Evolutionary conservation across 495 filamentous ascomycete genomes (phyloP).

Genomic region (Articulospora tetracladia): DNA sequence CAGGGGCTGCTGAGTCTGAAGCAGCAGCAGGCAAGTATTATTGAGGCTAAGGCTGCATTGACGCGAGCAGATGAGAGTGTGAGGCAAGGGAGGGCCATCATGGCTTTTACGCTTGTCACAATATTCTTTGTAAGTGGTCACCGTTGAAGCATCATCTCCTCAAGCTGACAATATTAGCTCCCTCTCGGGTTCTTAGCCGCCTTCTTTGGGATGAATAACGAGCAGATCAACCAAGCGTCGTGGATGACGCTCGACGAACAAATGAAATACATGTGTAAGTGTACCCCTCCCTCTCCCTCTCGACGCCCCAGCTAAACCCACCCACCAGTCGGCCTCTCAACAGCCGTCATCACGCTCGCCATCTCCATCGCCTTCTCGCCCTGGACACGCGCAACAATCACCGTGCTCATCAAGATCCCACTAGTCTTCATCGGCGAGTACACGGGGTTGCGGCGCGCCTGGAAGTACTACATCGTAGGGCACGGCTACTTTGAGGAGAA

Average conservation of each 20-base stretch:
- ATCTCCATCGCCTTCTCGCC: constrained; percentile 11
- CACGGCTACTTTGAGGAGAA: constrained; percentile 5
- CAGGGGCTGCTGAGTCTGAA: constrained; percentile 7
- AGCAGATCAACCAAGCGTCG: constrained; percentile 6
- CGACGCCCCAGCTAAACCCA: not conserved
- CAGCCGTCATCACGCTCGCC: not conserved
- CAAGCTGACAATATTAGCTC: not conserved
- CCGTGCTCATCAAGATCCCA: constrained; percentile 7
- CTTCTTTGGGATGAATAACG: constrained; percentile 16
- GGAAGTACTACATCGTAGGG: not conserved
- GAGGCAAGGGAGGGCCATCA: constrained; percentile 8
- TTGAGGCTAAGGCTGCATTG: constrained; percentile 10
- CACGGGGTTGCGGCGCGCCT: not conserved
- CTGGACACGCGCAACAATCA: constrained; percentile 13
- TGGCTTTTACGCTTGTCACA: constrained; percentile 13
- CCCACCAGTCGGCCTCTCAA: not conserved
- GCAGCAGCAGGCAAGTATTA: constrained; percentile 14
- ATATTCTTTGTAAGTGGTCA: constrained; percentile 7
- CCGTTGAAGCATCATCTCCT: not conserved
- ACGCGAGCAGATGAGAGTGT: constrained; percentile 6
- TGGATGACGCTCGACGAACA: constrained; percentile 12
- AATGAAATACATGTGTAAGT: constrained; percentile 14
- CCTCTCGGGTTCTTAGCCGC: constrained; percentile 10
- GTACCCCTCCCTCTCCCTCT: too few relatives aligned
- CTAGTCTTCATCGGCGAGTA: constrained; percentile 4